A percentile compares a stretch with the other conserved stretches of the same genome.
Conservation (phyloP, 1,139 yeast genomes). For the Nadsonia commutata region DNA sequence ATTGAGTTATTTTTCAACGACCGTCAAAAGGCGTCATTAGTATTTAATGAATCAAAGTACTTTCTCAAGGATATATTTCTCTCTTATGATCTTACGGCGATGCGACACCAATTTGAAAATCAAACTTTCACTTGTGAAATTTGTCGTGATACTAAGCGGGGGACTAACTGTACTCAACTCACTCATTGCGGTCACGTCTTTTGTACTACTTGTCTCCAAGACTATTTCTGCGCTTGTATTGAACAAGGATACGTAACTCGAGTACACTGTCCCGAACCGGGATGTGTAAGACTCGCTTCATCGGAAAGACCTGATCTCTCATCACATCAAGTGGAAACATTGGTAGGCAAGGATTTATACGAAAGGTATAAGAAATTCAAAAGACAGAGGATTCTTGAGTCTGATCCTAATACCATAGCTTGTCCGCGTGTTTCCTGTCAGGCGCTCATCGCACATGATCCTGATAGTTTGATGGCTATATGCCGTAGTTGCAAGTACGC, state of each 20-base stretch:
- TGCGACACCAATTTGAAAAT: slow-evolving; percentile 23
- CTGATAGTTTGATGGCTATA: slow-evolving; percentile 37
- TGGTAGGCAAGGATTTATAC: slow-evolving; percentile 22
- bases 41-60: background rate
- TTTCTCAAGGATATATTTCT: slow-evolving; percentile 15
- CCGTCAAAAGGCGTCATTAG: slow-evolving; percentile 3
- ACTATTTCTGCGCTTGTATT: slow-evolving; percentile 34
- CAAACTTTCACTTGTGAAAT: slow-evolving; percentile 41
- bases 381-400: slow-evolving; percentile 29
- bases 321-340: slow-evolving; percentile 17
- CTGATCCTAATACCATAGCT: slow-evolving; percentile 35
- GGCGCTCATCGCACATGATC: slow-evolving; percentile 33
- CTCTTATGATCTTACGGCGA: slow-evolving; percentile 13
- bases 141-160: slow-evolving; percentile 41
- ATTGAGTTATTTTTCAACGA: slow-evolving; percentile 10
- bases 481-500: slow-evolving; percentile 43
- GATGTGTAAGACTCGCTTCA: slow-evolving; percentile 9
- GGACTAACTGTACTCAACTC: slow-evolving; percentile 30
- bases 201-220: slow-evolving; percentile 36
- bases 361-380: slow-evolving; percentile 29
- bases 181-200: slow-evolving; percentile 38
- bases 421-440: slow-evolving; percentile 39
- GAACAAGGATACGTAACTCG: slow-evolving; percentile 37
- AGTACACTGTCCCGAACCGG: slow-evolving; percentile 45
- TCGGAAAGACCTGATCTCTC: slow-evolving; percentile 5